Base-by-base conservation (phyloP, 2,329 filamentous ascomycete genomes). In the Penicillium sp. region DNA sequence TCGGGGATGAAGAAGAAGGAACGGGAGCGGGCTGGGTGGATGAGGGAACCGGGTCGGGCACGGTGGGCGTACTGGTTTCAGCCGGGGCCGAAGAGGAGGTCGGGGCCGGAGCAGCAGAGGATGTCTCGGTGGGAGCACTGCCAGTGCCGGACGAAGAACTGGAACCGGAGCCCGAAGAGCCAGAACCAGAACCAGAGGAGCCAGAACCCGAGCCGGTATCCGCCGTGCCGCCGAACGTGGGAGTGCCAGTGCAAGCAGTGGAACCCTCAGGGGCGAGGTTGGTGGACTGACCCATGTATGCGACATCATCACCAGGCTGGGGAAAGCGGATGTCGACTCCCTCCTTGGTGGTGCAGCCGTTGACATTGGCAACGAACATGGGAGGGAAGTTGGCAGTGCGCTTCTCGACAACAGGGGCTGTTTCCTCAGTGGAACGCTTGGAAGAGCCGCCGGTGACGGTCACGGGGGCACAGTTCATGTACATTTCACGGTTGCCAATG, bases 381-480 rank as follows among this genome's bases (percentile, higher is more conserved):
- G 82, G 74, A 0, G 89, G 88, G 10, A 94, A 83, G 0, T 70
- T 66, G 31, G 79, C 64, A 20, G 79, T 66, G 51, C 84, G 78
- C 54, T 79, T 79, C 1, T 74, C 67, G 46, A 80, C 18, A 3
- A 18, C 32, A 3, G 57, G 52, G 24, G 52, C 52, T 37, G 7
- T 13, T 44, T 57, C 47, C 3, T 61, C 62, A 6, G 40, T 36
- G 13, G 57, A 55, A 8, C 73, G 65, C 62, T 81, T 78, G 43
- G 68, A 64, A 1, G 72, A 68, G 18, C 71, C 70, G 3, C 68
- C 71, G 0, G 79, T 80, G 20, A 97, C 76, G 0, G 75, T 78
- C 39, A 95, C 68, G 0, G 87, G 81, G 0, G 86, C 88, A 59
- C 91, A 98, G 77, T 95, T 94, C 89, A 95, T 95, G 77, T 97